Evolutionary conservation across 805 yeast species (phyloP).

Genomic region (Metschnikowia cerradonensis): DNA sequence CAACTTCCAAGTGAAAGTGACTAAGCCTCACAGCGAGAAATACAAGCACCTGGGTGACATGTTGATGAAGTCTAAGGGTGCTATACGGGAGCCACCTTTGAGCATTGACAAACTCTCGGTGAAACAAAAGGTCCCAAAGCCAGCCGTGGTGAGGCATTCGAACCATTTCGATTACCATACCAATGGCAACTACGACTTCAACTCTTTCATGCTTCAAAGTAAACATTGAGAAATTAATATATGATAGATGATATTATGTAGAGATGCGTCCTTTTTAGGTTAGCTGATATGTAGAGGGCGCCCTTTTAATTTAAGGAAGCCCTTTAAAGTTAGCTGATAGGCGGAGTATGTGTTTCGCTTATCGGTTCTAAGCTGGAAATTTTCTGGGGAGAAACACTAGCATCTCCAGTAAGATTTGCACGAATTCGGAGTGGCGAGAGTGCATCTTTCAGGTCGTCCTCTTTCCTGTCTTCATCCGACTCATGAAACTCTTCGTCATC

Average conservation of each 20-base stretch:
- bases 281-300: constrained; percentile 11
- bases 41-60: neutral
- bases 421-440: neutral
- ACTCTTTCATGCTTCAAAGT: constrained; percentile 31
- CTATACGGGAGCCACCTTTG: neutral
- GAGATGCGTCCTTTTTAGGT: neutral
- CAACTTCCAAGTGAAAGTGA: constrained; percentile 13
- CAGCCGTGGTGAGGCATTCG: neutral
- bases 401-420: neutral
- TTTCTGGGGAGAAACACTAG: neutral
- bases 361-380: constrained; percentile 20
- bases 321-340: neutral
- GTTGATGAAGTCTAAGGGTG: neutral
- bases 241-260: neutral
- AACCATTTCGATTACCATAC: constrained; percentile 35
- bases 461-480: constrained; percentile 19
- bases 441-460: neutral
- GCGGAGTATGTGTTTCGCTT: constrained; percentile 19
- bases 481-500: constrained; percentile 20
- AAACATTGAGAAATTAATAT: neutral
- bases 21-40: neutral
- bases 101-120: neutral
- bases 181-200: constrained; percentile 33
- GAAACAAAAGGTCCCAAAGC: neutral
- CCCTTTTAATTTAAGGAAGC: too few species aligned